phyloP scores from a whole-genome alignment of 305 asterid species.

The Stenogyne calaminthoides region DNA sequence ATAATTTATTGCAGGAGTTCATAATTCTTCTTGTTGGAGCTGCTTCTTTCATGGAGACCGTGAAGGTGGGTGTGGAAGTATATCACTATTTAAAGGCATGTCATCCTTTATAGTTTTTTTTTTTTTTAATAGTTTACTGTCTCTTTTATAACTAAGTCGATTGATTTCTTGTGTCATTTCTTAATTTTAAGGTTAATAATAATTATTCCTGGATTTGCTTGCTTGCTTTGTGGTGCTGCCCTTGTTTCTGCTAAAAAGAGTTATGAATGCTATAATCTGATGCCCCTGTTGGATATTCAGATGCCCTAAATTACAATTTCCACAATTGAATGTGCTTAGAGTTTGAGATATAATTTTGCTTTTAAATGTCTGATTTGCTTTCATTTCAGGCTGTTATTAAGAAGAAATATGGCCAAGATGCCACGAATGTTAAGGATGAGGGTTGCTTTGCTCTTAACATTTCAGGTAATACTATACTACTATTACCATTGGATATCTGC shows the following conservation, averaged over 20 bases:
- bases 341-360: not conserved
- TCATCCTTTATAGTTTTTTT: not conserved
- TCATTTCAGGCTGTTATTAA: conserved; percentile 78
- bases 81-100: conserved; percentile 88
- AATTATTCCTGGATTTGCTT: not conserved
- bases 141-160: not conserved
- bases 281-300: not conserved
- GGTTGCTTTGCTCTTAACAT: conserved; percentile 99
- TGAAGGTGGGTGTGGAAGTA: conserved; percentile 99
- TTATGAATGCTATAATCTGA: not conserved
- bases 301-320: not conserved
- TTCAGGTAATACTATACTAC: conserved; percentile 54
- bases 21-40: conserved; percentile 98
- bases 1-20: conserved; percentile 66
- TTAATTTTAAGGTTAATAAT: too few relatives aligned
- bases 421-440: conserved; percentile 97
- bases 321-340: not conserved
- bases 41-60: conserved; percentile 84
- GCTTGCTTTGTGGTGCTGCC: not conserved
- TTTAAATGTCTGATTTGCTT: conserved; percentile 10
- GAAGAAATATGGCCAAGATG: conserved; percentile 98
- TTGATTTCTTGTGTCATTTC: not conserved
- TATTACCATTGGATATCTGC: not conserved
- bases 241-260: not conserved
- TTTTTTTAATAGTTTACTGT: not conserved